phyloP scores from a whole-genome alignment of 371 early-diverging fungal species.

The Zychaea mexicana region DNA sequence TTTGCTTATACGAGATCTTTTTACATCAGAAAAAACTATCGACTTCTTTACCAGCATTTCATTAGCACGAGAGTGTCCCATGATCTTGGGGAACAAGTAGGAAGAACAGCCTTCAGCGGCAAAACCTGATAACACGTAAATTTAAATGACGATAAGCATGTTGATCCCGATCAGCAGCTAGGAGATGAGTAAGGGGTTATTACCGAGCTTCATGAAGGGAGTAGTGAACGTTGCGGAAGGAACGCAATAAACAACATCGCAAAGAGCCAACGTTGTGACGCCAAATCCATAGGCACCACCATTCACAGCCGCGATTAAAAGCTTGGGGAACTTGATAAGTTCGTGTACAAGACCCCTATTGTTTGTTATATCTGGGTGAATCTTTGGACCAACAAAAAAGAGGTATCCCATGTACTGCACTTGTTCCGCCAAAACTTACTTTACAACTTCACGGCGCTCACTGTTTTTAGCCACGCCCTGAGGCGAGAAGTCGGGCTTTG shows the following conservation, averaged over 20 bases:
- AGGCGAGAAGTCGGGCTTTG: conserved; percentile 25
- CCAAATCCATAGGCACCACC: conserved; percentile 76
- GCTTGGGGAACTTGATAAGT: conserved; percentile 69
- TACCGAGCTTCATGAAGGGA: conserved; percentile 74
- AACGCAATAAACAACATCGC: conserved; percentile 68
- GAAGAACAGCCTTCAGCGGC: conserved; percentile 76
- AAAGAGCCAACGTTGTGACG: conserved; percentile 67
- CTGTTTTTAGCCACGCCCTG: conserved; percentile 23
- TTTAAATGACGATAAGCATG: too few relatives aligned
- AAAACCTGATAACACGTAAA: conserved; percentile 51
- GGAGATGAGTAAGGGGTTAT: too few relatives aligned
- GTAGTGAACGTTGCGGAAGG: conserved; percentile 65
- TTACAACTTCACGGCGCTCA: conserved; percentile 19
- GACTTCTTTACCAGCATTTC: conserved; percentile 23
- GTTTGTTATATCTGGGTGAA: too few relatives aligned
- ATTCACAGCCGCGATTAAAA: conserved; percentile 75
- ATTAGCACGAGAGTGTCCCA: not conserved
- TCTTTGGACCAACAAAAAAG: too few relatives aligned
- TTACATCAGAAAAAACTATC: not conserved
- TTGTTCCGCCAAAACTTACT: conserved; percentile 23
- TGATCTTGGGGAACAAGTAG: conserved; percentile 47
- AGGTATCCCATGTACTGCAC: too few relatives aligned
- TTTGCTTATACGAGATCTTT: not conserved
- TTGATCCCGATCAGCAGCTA: too few relatives aligned
- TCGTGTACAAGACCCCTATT: conserved; percentile 52